Percentiles rank a stretch among this genome's conserved stretches.
phyloP scores from a whole-genome alignment of 176 grass and related monocot species.

The Poa annua region DNA sequence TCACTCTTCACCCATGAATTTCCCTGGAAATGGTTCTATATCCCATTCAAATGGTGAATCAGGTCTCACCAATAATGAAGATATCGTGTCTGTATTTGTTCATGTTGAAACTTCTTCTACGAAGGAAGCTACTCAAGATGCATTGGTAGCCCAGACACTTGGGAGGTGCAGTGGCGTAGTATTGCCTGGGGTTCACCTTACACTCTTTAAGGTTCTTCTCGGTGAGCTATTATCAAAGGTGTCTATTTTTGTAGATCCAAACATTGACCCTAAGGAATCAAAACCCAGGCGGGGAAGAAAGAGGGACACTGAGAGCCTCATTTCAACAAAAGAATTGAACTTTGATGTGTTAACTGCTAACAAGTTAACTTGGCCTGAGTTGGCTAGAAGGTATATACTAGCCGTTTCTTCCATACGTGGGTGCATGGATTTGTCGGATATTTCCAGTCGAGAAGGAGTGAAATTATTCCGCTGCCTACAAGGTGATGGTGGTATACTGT shows the following conservation, averaged over 20 bases:
- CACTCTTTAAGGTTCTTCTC: slow-evolving; percentile 85
- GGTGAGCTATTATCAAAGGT: slow-evolving; percentile 72
- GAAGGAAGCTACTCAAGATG: slow-evolving; percentile 68
- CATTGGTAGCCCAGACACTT: slow-evolving; percentile 66
- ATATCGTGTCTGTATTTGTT: slow-evolving; percentile 56
- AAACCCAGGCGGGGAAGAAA: slow-evolving; percentile 88
- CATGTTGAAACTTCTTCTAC: slow-evolving; percentile 73
- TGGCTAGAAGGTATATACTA: slow-evolving; percentile 91
- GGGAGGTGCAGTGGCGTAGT: slow-evolving; percentile 76
- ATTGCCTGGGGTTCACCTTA: slow-evolving; percentile 71
- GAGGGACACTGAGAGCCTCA: slow-evolving; percentile 68
- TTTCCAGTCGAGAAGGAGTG: slow-evolving; percentile 84
- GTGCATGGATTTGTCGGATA: slow-evolving; percentile 83
- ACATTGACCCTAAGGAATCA: slow-evolving; percentile 83
- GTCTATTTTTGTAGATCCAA: slow-evolving; percentile 87
- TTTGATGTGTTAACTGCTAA: slow-evolving; percentile 84
- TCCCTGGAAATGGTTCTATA: slow-evolving; percentile 53
- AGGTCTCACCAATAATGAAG: slow-evolving; percentile 55
- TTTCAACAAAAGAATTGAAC: slow-evolving; percentile 70
- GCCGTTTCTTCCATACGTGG: slow-evolving; percentile 69
- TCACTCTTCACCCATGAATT: slow-evolving; percentile 48
- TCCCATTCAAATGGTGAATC: slow-evolving; percentile 64
- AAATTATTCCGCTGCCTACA: slow-evolving; percentile 93
- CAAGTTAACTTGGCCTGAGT: slow-evolving; percentile 91
- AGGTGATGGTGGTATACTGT: slow-evolving; percentile 90